Evolutionary conservation across 2,329 filamentous ascomycete species (phyloP).

Genomic region (Calonectria multiphialidica): DNA sequence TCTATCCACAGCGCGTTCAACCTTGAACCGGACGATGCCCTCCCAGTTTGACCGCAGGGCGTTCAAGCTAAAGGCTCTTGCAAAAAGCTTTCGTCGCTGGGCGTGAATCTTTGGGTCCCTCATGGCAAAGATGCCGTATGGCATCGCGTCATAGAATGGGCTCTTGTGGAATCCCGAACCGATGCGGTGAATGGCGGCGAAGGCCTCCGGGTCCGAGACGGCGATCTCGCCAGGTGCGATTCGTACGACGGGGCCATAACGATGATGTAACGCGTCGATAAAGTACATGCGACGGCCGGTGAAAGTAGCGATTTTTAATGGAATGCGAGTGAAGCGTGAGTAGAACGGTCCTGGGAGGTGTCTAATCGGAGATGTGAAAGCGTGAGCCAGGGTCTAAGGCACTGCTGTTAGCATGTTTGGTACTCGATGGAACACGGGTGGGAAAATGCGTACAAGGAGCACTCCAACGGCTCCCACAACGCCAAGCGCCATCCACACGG

Average conservation of each 20-base stretch:
- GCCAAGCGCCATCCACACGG: neutral
- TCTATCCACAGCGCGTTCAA: neutral
- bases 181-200: constrained; percentile 30
- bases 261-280: constrained; percentile 16
- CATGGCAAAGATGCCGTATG: constrained; percentile 26
- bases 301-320: constrained; percentile 8
- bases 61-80: constrained; percentile 23
- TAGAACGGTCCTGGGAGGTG: constrained; percentile 27
- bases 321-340: constrained; percentile 16
- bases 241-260: constrained; percentile 16
- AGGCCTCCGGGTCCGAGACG: constrained; percentile 16
- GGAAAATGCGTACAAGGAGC: neutral
- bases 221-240: constrained; percentile 21
- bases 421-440: neutral
- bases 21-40: neutral
- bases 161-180: constrained; percentile 28
- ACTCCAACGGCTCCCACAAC: neutral
- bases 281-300: constrained; percentile 21
- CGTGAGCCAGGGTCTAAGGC: neutral
- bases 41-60: constrained; percentile 25
- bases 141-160: constrained; percentile 20
- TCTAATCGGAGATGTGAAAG: neutral
- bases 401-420: neutral
- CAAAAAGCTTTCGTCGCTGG: constrained; percentile 18
- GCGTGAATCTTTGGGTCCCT: constrained; percentile 23